phyloP scores from a whole-genome alignment of 192 early-diverging fungal genomes.

The Anaeromyces robustus region DNA sequence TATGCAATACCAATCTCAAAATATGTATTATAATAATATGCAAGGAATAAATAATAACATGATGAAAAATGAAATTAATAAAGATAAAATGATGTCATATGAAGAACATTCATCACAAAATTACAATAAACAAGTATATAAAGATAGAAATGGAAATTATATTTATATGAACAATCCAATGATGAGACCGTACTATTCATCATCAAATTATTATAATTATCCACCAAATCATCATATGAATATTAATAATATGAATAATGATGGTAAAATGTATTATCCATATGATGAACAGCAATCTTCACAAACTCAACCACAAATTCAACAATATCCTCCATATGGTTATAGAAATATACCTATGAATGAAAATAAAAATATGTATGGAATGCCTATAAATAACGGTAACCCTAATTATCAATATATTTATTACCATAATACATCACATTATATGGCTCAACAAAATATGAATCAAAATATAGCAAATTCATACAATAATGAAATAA shows the following conservation, averaged over 20 bases:
- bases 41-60: too few relatives aligned
- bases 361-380: too few relatives aligned
- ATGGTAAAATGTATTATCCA: neutral
- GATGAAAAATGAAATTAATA: too few relatives aligned
- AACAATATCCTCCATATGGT: neutral
- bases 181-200: neutral
- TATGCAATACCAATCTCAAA: neutral
- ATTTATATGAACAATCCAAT: neutral
- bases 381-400: neutral
- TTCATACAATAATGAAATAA: neutral
- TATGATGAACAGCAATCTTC: neutral
- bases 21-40: neutral
- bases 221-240: neutral
- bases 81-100: neutral
- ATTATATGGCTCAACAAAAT: neutral
- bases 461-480: neutral
- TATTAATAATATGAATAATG: neutral
- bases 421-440: neutral
- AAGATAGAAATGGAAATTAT: neutral
- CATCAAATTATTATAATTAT: neutral
- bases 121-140: neutral
- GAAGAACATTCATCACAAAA: neutral
- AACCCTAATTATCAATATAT: neutral
- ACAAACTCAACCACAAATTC: too few relatives aligned
- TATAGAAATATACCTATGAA: neutral